Base-by-base conservation (phyloP, 192 early-diverging fungal genomes). In the Linnemannia hyalina region DNA sequence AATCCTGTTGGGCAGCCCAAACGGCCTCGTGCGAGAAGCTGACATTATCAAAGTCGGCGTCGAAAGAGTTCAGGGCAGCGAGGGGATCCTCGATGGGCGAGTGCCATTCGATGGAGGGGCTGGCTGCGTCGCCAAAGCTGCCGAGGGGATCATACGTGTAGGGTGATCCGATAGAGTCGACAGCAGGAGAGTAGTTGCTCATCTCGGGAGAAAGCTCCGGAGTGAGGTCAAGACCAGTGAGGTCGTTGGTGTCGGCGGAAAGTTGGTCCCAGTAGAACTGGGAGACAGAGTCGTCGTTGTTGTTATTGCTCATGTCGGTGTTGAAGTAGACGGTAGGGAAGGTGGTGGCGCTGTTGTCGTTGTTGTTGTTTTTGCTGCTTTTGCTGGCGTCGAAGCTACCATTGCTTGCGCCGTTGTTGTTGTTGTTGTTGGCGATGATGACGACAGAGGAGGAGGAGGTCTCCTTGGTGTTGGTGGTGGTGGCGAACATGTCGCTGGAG, bases 131-230 rank as follows among this genome's bases (percentile, higher is more conserved):
- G 42, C 79, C 82, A 36, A 72, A 72, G 36, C 5, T 52, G 15
- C 52, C 74, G 63, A 85, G 54, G 55, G 46, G 23, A 36, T 85
- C 84, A 47, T 81, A 81, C 16, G 65, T 80, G 54, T 74, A 81
- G 5, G 84, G 84, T 6, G 78, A 86, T 23, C 68, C 68, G 65
- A 76, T 26, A 0, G 49, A 22, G 63, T 81, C 70, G 7, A 81
- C 42, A 32, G 70, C 71, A 16, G 84, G 84, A 6, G 84, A 81
- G 69, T 46, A 81, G 57, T 72, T 13, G 63, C 74, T 86, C 75
- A 81, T 70, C 7, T 75, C 76, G 26, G 84, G 84, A 15, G 84
- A 86, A 35, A 80, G 76, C 47, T 86, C 84, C 26, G 79, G 78
- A 46, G 78, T 80, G 32, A 70, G 23, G 49, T 77, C 71, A 18